Evolutionary conservation across 129 eudicot species (phyloP).

Genomic region (Flaveria brownii): DNA sequence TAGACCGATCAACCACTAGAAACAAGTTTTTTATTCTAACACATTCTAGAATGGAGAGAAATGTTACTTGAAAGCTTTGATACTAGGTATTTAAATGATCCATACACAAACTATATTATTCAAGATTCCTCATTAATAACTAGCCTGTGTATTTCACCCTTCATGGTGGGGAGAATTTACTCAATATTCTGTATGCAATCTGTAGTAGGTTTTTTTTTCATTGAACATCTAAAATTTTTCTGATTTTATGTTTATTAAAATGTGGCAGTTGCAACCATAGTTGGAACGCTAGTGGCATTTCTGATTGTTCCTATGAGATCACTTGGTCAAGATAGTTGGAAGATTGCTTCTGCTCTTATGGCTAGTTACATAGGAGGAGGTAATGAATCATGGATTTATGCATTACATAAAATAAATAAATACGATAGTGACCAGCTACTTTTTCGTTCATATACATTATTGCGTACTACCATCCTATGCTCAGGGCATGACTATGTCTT

Average conservation of each 20-base stretch:
- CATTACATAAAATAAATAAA: neutral
- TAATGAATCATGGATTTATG: constrained; percentile 23
- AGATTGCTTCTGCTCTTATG: constrained; percentile 88
- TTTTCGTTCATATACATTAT: neutral
- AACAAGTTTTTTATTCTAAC: neutral
- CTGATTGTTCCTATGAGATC: constrained; percentile 79
- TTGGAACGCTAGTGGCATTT: constrained; percentile 81
- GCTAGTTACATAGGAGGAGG: constrained; percentile 98
- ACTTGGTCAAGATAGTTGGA: constrained; percentile 89
- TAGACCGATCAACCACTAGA: neutral
- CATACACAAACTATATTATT: neutral
- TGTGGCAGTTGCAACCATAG: constrained; percentile 60
- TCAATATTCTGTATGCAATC: neutral
- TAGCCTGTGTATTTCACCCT: neutral
- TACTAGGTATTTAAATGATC: neutral
- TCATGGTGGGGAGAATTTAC: too few relatives aligned
- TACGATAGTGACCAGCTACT: neutral
- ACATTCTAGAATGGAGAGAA: neutral
- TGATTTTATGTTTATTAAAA: constrained; percentile 2
- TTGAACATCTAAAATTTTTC: neutral
- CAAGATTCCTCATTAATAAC: constrained; percentile 1
- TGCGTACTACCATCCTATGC: neutral
- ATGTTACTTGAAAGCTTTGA: neutral
- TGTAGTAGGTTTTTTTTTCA: neutral
- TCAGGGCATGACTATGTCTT: constrained; percentile 19